phyloP scores from a whole-genome alignment of 306 rosid species.

The Cicer yamashitae region DNA sequence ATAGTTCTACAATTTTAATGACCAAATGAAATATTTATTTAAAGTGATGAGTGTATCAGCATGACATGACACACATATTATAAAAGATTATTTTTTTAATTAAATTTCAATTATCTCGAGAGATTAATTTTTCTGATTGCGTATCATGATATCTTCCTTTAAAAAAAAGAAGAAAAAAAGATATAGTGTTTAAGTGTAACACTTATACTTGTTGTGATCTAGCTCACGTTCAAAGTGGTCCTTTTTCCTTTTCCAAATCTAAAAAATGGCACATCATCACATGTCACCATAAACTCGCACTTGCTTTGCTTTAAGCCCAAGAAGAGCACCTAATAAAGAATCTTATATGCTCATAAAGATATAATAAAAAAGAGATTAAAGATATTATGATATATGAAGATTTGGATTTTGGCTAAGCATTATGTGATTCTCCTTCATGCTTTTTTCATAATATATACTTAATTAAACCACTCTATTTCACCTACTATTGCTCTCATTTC shows the following conservation, averaged over 20 bases:
- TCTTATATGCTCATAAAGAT: not conserved
- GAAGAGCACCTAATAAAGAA: constrained; percentile 45
- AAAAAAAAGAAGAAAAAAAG: too few species aligned
- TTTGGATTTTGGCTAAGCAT: constrained; percentile 19
- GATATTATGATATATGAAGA: constrained; percentile 1
- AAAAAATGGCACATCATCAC: constrained; percentile 25
- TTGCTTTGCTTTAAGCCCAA: constrained; percentile 51
- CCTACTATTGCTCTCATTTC: too few species aligned
- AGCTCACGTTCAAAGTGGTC: constrained; percentile 31
- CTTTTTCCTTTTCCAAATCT: constrained; percentile 33
- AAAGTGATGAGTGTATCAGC: too few species aligned
- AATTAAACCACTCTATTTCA: not conserved
- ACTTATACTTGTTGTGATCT: not conserved
- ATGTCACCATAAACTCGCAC: constrained; percentile 33
- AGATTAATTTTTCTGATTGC: too few species aligned
- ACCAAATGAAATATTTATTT: too few species aligned
- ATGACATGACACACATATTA: too few species aligned
- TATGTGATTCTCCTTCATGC: constrained; percentile 35
- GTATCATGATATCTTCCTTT: too few species aligned
- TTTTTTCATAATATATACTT: not conserved
- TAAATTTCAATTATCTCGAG: too few species aligned
- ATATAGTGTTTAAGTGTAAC: not conserved
- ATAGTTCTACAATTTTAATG: too few species aligned
- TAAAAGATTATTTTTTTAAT: too few species aligned
- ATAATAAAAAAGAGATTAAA: not conserved